Conservation (phyloP, 2,329 filamentous ascomycete genomes). For the Pestalotiopsis sp. region DNA sequence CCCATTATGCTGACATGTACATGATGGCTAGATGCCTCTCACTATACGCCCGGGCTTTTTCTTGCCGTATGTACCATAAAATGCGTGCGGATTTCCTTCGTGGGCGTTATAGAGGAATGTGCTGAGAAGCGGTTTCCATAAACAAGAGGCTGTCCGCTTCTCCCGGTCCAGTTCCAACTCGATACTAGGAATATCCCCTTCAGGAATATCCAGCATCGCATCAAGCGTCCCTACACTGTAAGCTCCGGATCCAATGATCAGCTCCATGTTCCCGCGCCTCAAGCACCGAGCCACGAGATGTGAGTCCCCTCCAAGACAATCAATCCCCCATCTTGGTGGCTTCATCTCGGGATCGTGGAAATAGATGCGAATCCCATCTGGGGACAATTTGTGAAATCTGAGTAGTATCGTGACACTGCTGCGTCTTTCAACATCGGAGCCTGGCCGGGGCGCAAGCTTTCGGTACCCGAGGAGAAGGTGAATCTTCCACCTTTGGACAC, state of each 20-base stretch:
- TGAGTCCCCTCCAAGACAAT: not conserved
- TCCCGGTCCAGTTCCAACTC: not conserved
- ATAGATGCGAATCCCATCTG: not conserved
- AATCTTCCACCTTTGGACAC: constrained; percentile 1
- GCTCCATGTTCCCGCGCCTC: not conserved
- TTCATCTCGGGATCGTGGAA: not conserved
- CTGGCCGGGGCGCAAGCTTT: not conserved
- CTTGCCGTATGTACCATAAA: constrained; percentile 6
- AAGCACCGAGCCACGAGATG: not conserved
- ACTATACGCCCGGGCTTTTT: not conserved
- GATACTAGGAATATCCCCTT: not conserved
- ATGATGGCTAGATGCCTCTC: not conserved
- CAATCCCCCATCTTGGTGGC: not conserved
- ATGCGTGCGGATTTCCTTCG: not conserved
- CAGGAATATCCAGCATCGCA: not conserved
- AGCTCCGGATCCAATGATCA: not conserved
- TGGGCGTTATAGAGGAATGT: not conserved
- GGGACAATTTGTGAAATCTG: not conserved
- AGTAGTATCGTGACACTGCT: not conserved
- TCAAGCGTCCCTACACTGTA: not conserved
- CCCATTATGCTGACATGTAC: not conserved
- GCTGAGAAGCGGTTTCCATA: constrained; percentile 1
- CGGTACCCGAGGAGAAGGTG: not conserved
- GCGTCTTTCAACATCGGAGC: not conserved
- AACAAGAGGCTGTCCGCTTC: not conserved